These are phyloP conservation scores for Teunomyces aglyptinius DNA, from an alignment of 805 yeast species.

Conservation along the genomic window DNA sequence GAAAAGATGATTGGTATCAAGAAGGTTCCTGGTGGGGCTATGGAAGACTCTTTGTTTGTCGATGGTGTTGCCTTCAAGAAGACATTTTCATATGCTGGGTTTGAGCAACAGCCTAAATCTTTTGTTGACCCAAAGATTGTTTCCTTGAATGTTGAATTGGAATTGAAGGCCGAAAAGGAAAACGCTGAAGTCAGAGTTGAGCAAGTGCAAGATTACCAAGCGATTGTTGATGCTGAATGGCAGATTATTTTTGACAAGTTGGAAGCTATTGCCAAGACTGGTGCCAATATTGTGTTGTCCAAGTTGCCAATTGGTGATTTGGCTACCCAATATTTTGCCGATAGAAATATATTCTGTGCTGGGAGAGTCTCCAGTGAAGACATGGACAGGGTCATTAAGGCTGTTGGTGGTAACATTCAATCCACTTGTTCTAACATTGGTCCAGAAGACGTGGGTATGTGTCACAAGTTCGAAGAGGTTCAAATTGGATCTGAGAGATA, in stretches of 20 bases:
- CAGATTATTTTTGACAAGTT: conserved; percentile 83
- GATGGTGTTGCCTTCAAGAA: conserved; percentile 97
- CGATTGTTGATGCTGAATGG: conserved; percentile 99
- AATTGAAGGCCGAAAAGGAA: conserved; percentile 96
- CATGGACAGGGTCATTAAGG: conserved; percentile 86
- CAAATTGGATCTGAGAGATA: conserved; percentile 97
- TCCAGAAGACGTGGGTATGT: conserved; percentile 75
- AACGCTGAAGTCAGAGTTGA: conserved; percentile 97
- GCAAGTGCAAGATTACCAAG: conserved; percentile 91
- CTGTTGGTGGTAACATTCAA: conserved; percentile 91
- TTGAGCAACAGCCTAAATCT: conserved; percentile 95
- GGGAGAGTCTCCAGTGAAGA: conserved; percentile 90
- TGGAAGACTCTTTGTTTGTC: conserved; percentile 87
- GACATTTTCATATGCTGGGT: conserved; percentile 97
- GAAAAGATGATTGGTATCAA: conserved; percentile 91
- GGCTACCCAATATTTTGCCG: conserved; percentile 99
- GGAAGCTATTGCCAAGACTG: conserved; percentile 75
- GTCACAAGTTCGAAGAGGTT: conserved; percentile 82
- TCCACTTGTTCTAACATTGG: conserved; percentile 68
- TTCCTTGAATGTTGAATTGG: conserved; percentile 87
- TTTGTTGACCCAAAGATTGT: conserved; percentile 80
- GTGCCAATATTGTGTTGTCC: conserved; percentile 90
- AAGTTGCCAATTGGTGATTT: conserved; percentile 96
- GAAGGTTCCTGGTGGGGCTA: conserved; percentile 92
- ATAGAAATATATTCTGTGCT: conserved; percentile 93